These are phyloP conservation scores for Hanseniaspora taiwanica DNA, from an alignment of 805 yeast genomes.

Conservation along the genomic window DNA sequence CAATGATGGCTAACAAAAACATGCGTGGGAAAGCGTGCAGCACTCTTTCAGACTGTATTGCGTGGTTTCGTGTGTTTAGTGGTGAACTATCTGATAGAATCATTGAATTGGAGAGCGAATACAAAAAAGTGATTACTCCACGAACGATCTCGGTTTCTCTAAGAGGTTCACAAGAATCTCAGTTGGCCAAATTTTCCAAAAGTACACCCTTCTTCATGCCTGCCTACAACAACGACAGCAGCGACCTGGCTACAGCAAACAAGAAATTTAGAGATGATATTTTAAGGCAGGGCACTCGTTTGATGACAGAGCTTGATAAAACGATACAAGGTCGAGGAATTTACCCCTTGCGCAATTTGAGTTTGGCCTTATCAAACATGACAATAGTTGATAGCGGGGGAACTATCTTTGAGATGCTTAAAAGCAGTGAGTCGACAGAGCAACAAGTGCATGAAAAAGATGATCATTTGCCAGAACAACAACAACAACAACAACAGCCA, in stretches of 20 bases:
- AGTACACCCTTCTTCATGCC: slow-evolving; percentile 17
- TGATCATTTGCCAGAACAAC: too few species aligned
- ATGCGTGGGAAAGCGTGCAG: slow-evolving; percentile 45
- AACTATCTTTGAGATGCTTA: slow-evolving; percentile 21
- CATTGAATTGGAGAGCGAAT: slow-evolving; percentile 57
- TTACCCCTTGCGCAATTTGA: slow-evolving; percentile 39
- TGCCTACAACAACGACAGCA: neutral
- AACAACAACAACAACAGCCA: too few species aligned
- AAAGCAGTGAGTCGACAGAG: neutral
- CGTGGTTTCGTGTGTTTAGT: slow-evolving; percentile 74
- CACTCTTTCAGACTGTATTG: slow-evolving; percentile 40
- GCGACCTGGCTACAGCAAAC: slow-evolving; percentile 12
- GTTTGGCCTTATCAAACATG: slow-evolving; percentile 41
- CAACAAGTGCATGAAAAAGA: neutral
- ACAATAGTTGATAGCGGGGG: slow-evolving; percentile 27
- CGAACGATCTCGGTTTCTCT: slow-evolving; percentile 32
- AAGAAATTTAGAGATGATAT: slow-evolving; percentile 15
- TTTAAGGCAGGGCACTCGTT: slow-evolving; percentile 22
- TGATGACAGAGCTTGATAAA: slow-evolving; percentile 29
- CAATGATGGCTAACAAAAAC: slow-evolving; percentile 84
- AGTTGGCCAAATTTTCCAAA: slow-evolving; percentile 23
- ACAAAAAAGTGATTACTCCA: slow-evolving; percentile 28
- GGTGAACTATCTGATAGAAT: slow-evolving; percentile 66
- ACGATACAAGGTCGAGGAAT: slow-evolving; percentile 16
- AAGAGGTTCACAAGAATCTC: slow-evolving; percentile 15